These are phyloP conservation scores for Ceratopteris richardii DNA, from an alignment of 75 land plant genomes.

Conservation along the genomic window DNA sequence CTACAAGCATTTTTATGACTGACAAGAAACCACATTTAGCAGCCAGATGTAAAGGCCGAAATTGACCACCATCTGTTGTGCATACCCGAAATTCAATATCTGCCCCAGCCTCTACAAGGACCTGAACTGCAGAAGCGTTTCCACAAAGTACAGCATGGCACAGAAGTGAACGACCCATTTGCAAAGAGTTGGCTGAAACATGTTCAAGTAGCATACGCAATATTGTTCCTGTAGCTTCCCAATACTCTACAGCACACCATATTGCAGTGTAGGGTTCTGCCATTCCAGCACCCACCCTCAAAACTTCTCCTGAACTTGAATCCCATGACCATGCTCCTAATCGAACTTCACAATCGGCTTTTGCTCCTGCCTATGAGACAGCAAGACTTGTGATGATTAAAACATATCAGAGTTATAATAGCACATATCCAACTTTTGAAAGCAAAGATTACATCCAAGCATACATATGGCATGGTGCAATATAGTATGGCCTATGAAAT, in stretches of 20 bases:
- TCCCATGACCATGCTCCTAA: constrained; percentile 62
- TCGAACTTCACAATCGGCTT: constrained; percentile 20
- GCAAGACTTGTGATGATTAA: background rate
- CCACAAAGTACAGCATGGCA: constrained; percentile 46
- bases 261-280: constrained; percentile 49
- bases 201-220: constrained; percentile 31
- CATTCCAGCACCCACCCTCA: constrained; percentile 49
- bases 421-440: too few species aligned
- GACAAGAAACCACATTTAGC: constrained; percentile 25
- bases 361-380: constrained; percentile 38
- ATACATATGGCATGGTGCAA: background rate
- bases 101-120: constrained; percentile 40
- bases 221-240: constrained; percentile 35
- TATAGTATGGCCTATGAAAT: too few species aligned
- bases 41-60: constrained; percentile 38
- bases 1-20: constrained; percentile 21
- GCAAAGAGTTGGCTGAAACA: constrained; percentile 22
- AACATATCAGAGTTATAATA: constrained; percentile 6
- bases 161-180: constrained; percentile 30
- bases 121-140: constrained; percentile 25
- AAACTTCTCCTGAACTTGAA: constrained; percentile 31
- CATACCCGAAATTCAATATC: constrained; percentile 28
- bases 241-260: constrained; percentile 56
- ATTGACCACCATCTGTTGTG: constrained; percentile 27
- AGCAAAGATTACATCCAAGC: background rate